Conservation (phyloP, 2,329 filamentous ascomycete genomes). For the Fusarium sulawesiense region DNA sequence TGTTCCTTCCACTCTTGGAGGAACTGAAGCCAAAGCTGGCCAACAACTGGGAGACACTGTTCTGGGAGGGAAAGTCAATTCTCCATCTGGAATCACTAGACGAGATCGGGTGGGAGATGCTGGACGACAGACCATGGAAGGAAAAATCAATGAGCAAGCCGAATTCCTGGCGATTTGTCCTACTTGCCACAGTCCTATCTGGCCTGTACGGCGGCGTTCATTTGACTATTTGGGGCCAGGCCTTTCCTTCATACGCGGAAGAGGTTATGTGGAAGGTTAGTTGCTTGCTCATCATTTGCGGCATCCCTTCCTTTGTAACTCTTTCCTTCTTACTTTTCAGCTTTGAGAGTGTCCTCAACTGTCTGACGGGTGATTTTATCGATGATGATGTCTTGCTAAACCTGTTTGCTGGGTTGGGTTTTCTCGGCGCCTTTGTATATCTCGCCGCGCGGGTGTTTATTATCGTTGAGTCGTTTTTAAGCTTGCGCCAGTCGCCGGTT, state of each 20-base stretch:
- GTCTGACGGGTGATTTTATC: too few relatives aligned
- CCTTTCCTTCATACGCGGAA: neutral
- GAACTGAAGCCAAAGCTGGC: neutral
- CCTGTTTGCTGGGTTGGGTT: too few relatives aligned
- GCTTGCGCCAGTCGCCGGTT: neutral
- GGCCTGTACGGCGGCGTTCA: neutral
- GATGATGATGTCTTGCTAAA: too few relatives aligned
- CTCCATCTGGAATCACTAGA: neutral
- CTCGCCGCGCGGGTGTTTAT: neutral
- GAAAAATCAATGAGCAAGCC: accelerated
- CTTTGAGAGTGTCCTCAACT: too few relatives aligned
- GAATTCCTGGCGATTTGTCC: accelerated
- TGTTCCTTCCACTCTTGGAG: neutral
- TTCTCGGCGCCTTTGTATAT: too few relatives aligned
- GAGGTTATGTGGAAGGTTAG: neutral
- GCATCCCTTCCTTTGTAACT: neutral
- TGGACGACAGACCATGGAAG: too few relatives aligned
- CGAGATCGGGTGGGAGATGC: too few relatives aligned
- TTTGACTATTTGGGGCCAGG: accelerated
- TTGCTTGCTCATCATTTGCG: neutral
- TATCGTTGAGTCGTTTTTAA: neutral
- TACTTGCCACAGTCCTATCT: accelerated
- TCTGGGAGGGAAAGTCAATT: neutral
- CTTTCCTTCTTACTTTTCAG: too few relatives aligned
- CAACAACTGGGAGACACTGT: neutral